Evolutionary conservation across 192 early-diverging fungal genomes (phyloP).

Genomic region (Gigaspora rosea): DNA sequence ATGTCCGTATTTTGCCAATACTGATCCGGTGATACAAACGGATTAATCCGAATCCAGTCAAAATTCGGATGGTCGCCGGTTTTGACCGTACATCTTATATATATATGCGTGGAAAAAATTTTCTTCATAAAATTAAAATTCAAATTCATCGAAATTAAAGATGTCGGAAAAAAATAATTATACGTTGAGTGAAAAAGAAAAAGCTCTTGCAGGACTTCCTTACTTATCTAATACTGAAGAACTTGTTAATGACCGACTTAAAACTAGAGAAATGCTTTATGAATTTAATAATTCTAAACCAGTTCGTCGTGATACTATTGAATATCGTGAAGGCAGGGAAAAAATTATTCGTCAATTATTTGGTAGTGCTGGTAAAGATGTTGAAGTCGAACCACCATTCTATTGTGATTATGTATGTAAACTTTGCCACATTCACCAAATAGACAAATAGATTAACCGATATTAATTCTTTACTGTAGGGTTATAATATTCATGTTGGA

Average conservation of each 20-base stretch:
- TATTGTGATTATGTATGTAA: slow-evolving; percentile 67
- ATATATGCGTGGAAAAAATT: too few species aligned
- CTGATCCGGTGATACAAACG: too few species aligned
- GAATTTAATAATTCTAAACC: slow-evolving; percentile 23
- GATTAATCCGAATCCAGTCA: too few species aligned
- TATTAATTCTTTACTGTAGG: slow-evolving; percentile 16
- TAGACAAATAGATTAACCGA: background rate
- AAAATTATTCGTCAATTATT: slow-evolving; percentile 11
- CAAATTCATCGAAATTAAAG: background rate
- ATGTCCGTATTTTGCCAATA: too few species aligned
- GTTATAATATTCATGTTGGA: slow-evolving; percentile 75
- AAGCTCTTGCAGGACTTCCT: slow-evolving; percentile 17
- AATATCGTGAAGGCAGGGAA: background rate
- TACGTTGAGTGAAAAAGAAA: slow-evolving; percentile 18
- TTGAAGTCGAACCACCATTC: slow-evolving; percentile 68
- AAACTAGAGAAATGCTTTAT: slow-evolving; percentile 1
- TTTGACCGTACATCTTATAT: too few species aligned
- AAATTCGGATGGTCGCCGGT: too few species aligned
- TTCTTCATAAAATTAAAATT: too few species aligned
- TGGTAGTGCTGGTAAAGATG: slow-evolving; percentile 58
- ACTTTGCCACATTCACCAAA: background rate
- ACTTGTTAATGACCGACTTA: slow-evolving; percentile 1
- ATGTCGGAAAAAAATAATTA: background rate
- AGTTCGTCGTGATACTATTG: background rate
- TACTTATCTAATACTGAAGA: slow-evolving; percentile 9